Evolutionary conservation across 1,139 yeast species (phyloP).

Genomic region (Suhomyces ambrosiae): DNA sequence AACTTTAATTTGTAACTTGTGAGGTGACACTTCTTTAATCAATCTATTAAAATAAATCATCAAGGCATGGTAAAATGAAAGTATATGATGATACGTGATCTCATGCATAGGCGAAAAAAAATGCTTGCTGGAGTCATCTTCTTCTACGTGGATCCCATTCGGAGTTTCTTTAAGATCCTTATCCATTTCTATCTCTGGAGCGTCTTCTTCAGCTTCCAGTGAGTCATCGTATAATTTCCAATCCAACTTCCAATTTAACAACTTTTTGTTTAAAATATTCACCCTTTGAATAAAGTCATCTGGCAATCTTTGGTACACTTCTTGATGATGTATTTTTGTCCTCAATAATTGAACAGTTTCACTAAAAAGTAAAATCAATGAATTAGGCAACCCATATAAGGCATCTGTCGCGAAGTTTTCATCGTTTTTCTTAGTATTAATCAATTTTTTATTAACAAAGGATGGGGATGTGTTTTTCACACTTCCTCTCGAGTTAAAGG

Average conservation of each 20-base stretch:
- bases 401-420: conserved; percentile 77
- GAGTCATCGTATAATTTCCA: conserved; percentile 46
- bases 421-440: conserved; percentile 47
- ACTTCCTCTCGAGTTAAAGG: conserved; percentile 11
- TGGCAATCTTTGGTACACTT: conserved; percentile 35
- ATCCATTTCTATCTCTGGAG: conserved; percentile 11
- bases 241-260: conserved; percentile 69
- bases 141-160: conserved; percentile 13
- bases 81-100: conserved; percentile 79
- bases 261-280: conserved; percentile 49
- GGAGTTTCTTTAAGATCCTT: conserved; percentile 6
- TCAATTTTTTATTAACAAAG: conserved; percentile 47
- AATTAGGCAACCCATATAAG: conserved; percentile 81
- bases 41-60: conserved; percentile 75
- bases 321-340: conserved; percentile 56
- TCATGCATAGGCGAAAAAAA: conserved; percentile 62
- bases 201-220: conserved; percentile 4
- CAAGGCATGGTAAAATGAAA: conserved; percentile 77
- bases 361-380: conserved; percentile 69
- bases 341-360: conserved; percentile 68
- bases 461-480: conserved; percentile 36
- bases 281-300: conserved; percentile 48
- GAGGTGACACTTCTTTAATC: conserved; percentile 56
- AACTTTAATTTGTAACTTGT: conserved; percentile 60
- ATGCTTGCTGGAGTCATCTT: conserved; percentile 22